Base-by-base conservation (phyloP, 306 rosid species). In the Cicer pinnatifidum region DNA sequence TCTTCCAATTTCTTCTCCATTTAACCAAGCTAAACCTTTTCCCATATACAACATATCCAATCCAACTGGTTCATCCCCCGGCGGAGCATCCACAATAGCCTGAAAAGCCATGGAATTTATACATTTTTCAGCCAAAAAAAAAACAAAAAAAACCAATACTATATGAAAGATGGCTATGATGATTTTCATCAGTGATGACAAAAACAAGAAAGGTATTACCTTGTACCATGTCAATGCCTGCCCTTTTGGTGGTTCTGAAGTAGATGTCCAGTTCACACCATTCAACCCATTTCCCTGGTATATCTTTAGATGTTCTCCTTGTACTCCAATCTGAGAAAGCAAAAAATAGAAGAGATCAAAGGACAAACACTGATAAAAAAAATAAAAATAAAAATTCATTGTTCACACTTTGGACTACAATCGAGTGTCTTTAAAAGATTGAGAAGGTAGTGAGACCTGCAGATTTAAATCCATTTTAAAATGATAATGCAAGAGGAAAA, bases 1-100 rank as follows among this genome's bases (percentile, higher is more conserved):
- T 91, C 97, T 88, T 84, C 98, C 98, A 13, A 93, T 89, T 88
- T 91, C 97, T 87, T 93, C 97, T 59, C 97, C 98, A 68, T 93
- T 93, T 81, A 93, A 83, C 98, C 98, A 93, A 68, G 96, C 98
- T 56, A 91, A 86, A 80, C 97, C 98, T 84, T 93, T 93, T 46
- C 98, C 98, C 98, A 91, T 91, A 41, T 85, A 81, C 73, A 88
- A 56, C 98, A 93, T 93, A 86, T 93, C 98, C 80, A 93, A 81
- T 73, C 94, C 98, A 70, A 93, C 75, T 0, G 98, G 98, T 46
- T 91, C 97, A 44, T 91, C 72, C 56, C 96, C 97, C 4, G 82
- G 37, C 8, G 94, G 97, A 69, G 94, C 83, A 78, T 91, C 97
- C 74, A 93, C 87, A 68, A 78, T 65, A 53, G 81, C 88, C 98